Conservation (phyloP, 352 stramenopile genomes). For the Pythium periplocum region DNA sequence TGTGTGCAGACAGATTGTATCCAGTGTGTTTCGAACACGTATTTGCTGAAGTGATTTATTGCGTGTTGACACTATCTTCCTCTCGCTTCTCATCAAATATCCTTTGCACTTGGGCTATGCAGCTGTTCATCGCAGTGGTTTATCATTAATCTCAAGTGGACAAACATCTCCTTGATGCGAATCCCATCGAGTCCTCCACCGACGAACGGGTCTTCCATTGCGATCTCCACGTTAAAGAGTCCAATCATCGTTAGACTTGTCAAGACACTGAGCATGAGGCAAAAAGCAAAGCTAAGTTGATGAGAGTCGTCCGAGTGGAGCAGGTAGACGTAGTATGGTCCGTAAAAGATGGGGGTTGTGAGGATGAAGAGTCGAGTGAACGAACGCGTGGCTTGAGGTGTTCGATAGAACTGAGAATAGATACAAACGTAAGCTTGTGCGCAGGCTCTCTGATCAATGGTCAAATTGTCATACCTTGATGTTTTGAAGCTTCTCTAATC, state of each 20-base stretch:
- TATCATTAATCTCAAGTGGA: slow-evolving; percentile 48
- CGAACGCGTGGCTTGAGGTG: slow-evolving; percentile 77
- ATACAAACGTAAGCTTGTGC: too few relatives aligned
- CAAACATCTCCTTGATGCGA: slow-evolving; percentile 47
- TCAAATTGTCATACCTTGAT: slow-evolving; percentile 42
- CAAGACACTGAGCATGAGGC: slow-evolving; percentile 59
- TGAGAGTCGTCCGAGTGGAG: slow-evolving; percentile 45
- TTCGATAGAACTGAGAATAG: slow-evolving; percentile 64
- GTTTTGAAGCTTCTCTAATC: slow-evolving; percentile 79
- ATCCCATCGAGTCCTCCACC: slow-evolving; percentile 64
- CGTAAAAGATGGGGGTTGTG: slow-evolving; percentile 79
- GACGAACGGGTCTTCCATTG: slow-evolving; percentile 81
- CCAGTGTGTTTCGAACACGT: too few relatives aligned
- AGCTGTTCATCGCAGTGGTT: slow-evolving; percentile 35
- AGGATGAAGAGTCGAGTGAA: slow-evolving; percentile 85
- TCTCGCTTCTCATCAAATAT: too few relatives aligned
- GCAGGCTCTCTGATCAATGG: not conserved
- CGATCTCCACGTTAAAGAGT: slow-evolving; percentile 84
- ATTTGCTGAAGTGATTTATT: too few relatives aligned
- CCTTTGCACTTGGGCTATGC: not conserved
- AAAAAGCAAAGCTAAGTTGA: slow-evolving; percentile 72
- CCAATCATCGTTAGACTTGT: slow-evolving; percentile 83
- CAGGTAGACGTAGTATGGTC: slow-evolving; percentile 84
- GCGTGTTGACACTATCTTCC: too few relatives aligned
- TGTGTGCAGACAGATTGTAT: too few relatives aligned